phyloP scores from a whole-genome alignment of 108 stramenopile genomes.

The Ochromonas danica region DNA sequence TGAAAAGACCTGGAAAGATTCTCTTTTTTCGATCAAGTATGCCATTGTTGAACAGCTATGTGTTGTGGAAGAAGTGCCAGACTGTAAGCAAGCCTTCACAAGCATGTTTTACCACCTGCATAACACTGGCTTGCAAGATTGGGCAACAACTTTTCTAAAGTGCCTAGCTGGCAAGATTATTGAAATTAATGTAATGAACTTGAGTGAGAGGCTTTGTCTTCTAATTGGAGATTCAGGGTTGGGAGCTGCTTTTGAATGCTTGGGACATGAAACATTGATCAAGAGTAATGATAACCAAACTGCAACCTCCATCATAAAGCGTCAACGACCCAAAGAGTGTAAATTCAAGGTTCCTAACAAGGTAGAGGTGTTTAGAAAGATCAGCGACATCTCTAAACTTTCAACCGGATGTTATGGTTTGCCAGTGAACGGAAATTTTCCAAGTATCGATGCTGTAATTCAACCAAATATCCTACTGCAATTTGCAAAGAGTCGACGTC shows the following conservation, averaged over 20 bases:
- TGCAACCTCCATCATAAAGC: background rate
- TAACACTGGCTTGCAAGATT: background rate
- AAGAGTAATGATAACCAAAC: background rate
- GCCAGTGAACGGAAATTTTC: constrained; percentile 3
- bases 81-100: background rate
- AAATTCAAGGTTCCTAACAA: background rate
- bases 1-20: background rate
- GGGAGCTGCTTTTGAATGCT: background rate
- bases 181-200: background rate
- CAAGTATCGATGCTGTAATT: background rate
- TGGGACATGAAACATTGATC: background rate
- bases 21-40: background rate
- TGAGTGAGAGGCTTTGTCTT: background rate
- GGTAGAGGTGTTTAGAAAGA: background rate
- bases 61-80: background rate
- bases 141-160: background rate
- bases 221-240: background rate
- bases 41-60: background rate
- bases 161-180: background rate
- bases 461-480: constrained; percentile 4
- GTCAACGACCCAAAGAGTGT: background rate
- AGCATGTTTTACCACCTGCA: background rate
- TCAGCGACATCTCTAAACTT: constrained; percentile 8
- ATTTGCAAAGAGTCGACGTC: background rate
- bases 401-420: background rate